phyloP scores from a whole-genome alignment of 2,329 filamentous ascomycete species.

The Ophiostoma pallidulum region DNA sequence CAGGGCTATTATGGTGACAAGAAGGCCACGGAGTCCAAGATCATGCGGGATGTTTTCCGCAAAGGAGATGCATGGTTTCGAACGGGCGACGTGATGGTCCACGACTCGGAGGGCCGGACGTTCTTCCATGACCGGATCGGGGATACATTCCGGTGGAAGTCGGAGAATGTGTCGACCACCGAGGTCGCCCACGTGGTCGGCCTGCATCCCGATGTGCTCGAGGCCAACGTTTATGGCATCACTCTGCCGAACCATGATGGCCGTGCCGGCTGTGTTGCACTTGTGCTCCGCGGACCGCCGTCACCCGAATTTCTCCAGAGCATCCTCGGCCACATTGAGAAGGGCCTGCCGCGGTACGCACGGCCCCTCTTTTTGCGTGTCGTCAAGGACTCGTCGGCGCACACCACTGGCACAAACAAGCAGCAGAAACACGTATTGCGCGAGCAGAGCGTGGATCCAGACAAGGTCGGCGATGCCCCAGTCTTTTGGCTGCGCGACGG shows the following conservation, averaged over 20 bases:
- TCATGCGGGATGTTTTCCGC: constrained; percentile 61
- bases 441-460: constrained; percentile 63
- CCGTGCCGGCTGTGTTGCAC: constrained; percentile 61
- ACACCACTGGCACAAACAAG: constrained; percentile 78
- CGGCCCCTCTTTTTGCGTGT: constrained; percentile 69
- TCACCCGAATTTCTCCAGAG: constrained; percentile 39
- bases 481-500: constrained; percentile 58
- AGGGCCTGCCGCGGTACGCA: constrained; percentile 61
- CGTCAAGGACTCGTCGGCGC: constrained; percentile 44
- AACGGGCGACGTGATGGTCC: constrained; percentile 71
- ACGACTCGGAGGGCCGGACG: constrained; percentile 58
- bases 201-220: constrained; percentile 53
- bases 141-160: constrained; percentile 73
- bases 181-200: constrained; percentile 74
- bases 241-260: constrained; percentile 72
- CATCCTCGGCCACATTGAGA: constrained; percentile 49
- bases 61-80: constrained; percentile 77
- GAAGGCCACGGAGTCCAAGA: constrained; percentile 61
- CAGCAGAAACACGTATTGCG: constrained; percentile 71
- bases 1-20: constrained; percentile 75
- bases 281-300: constrained; percentile 34
- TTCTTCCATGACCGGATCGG: constrained; percentile 77
- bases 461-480: constrained; percentile 37
- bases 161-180: constrained; percentile 71
- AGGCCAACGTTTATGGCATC: constrained; percentile 84